Conservation (phyloP, 192 early-diverging fungal genomes). For the Podila epicladia region DNA sequence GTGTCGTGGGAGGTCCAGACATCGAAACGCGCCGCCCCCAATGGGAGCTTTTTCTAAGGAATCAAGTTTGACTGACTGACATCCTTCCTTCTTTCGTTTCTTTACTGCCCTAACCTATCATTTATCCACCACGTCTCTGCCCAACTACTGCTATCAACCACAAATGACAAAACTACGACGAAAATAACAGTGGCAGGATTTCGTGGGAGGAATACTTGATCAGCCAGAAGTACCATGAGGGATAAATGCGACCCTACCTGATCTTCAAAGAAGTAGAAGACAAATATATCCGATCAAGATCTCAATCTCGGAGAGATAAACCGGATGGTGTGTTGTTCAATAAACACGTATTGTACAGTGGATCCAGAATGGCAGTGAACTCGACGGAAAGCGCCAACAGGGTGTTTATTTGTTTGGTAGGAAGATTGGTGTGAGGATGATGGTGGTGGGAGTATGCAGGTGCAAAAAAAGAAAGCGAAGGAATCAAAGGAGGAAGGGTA, state of each 20-base stretch:
- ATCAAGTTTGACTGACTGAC: not conserved
- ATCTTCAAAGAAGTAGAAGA: not conserved
- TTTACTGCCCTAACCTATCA: no score
- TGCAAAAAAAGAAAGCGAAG: no score
- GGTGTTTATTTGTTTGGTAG: not conserved
- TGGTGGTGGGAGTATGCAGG: not conserved
- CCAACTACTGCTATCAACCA: no score
- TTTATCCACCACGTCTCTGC: no score
- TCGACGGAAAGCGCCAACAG: not conserved
- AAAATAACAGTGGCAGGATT: conserved; percentile 57
- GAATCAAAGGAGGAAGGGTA: not conserved
- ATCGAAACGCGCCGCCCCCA: no score
- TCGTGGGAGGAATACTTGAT: conserved; percentile 65
- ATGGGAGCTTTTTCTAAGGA: not conserved
- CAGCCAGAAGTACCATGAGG: conserved; percentile 59
- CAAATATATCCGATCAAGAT: not conserved
- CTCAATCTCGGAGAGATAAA: no score
- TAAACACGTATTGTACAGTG: no score
- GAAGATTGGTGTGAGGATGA: no score
- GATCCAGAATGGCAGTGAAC: no score
- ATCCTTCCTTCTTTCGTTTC: conserved; percentile 3
- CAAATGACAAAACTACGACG: no score
- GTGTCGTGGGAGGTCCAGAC: no score
- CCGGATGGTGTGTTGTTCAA: no score
- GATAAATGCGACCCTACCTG: conserved; percentile 3